A percentile compares a stretch with the other conserved stretches of the same genome.
phyloP scores from a whole-genome alignment of 2,329 filamentous ascomycete genomes.

The Talaromyces rugulosus region DNA sequence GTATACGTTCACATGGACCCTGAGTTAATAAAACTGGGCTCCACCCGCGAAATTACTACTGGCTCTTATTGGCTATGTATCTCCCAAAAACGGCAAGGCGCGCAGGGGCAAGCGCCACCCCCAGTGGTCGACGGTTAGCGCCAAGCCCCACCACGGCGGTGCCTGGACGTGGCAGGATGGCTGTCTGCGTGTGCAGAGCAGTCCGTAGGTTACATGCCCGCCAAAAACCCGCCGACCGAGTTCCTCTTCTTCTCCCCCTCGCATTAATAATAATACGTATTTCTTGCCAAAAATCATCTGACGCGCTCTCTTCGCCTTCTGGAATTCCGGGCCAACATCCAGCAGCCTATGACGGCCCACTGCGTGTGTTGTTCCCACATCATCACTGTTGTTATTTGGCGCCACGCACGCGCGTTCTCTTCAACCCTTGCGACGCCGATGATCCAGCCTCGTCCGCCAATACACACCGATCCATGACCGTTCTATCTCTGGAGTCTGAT shows the following conservation, averaged over 20 bases:
- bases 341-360: neutral
- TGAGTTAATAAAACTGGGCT: neutral
- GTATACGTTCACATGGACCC: neutral
- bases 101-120: neutral
- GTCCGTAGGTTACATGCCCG: neutral
- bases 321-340: neutral
- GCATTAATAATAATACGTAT: neutral
- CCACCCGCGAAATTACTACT: neutral
- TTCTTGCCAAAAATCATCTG: neutral
- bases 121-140: neutral
- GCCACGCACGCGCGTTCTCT: neutral
- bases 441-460: neutral
- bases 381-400: neutral
- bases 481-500: neutral
- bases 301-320: neutral
- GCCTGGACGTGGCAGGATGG: slow-evolving; percentile 9
- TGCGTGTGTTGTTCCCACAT: neutral
- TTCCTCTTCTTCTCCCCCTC: neutral
- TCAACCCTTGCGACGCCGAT: neutral
- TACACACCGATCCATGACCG: neutral
- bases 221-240: neutral
- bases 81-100: slow-evolving; percentile 2
- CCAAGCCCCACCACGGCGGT: slow-evolving; percentile 7
- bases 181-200: slow-evolving; percentile 1
- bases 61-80: neutral